Conservation (phyloP, 1,284 basidiomycete genomes). For the Cutaneotrichosporon sp. region DNA sequence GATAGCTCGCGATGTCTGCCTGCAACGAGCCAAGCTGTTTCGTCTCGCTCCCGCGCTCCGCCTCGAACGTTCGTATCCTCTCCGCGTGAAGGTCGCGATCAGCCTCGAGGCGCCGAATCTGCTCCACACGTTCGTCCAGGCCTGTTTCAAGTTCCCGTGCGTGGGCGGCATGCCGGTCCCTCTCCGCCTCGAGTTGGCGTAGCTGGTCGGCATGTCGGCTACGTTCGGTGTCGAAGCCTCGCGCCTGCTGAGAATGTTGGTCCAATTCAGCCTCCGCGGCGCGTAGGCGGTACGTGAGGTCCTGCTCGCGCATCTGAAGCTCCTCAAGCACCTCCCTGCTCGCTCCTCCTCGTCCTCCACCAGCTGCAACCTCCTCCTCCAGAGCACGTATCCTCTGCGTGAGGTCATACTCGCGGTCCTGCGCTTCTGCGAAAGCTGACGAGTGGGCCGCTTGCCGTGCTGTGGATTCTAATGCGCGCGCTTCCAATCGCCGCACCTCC, state of each 20-base stretch:
- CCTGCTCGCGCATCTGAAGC: neutral
- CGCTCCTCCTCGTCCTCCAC: neutral
- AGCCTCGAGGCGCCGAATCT: slow-evolving; percentile 1
- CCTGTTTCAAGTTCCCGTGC: slow-evolving; percentile 22
- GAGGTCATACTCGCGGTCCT: neutral
- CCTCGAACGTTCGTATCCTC: slow-evolving; percentile 4
- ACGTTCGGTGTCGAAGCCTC: neutral
- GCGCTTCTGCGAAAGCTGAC: neutral
- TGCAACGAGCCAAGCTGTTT: neutral
- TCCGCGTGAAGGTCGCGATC: slow-evolving; percentile 7
- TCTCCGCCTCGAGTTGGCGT: slow-evolving; percentile 24
- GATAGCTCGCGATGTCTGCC: neutral
- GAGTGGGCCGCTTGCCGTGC: neutral
- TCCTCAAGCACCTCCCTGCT: neutral
- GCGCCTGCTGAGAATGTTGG: neutral
- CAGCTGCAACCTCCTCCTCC: neutral
- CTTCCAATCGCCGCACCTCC: slow-evolving; percentile 46
- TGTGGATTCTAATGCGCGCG: neutral
- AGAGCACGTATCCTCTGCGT: neutral
- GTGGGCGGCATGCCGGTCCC: neutral
- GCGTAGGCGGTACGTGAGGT: neutral
- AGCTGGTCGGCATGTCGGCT: neutral
- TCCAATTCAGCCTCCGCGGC: neutral
- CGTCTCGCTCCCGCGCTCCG: neutral
- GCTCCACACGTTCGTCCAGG: neutral